These are phyloP conservation scores for Chaetoceros tenuissimus DNA, from an alignment of 108 stramenopile species.

Conservation along the genomic window DNA sequence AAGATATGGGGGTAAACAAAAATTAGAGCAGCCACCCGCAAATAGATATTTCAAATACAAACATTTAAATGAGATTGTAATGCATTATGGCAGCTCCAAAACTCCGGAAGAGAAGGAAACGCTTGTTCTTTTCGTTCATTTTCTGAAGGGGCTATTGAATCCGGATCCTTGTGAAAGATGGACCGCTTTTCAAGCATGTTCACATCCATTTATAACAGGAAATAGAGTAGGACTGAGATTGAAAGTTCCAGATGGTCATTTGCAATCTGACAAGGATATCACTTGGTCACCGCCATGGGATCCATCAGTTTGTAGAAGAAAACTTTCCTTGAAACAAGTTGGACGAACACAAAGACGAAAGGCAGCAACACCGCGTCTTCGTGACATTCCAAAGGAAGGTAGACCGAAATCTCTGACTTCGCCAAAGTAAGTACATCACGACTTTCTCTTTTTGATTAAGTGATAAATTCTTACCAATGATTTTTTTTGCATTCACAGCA, in stretches of 20 bases:
- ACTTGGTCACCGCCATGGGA: slow-evolving; percentile 78
- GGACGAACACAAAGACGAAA: background rate
- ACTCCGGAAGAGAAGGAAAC: slow-evolving; percentile 40
- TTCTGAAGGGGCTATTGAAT: slow-evolving; percentile 64
- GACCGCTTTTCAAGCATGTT: slow-evolving; percentile 67
- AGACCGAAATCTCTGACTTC: background rate
- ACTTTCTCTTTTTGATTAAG: background rate
- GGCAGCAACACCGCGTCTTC: background rate
- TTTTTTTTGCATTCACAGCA: background rate
- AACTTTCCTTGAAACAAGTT: slow-evolving; percentile 29
- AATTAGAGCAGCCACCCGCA: slow-evolving; percentile 69
- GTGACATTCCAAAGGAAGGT: too few relatives aligned
- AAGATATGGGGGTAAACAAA: slow-evolving; percentile 57
- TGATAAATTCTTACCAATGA: background rate
- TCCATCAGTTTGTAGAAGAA: slow-evolving; percentile 58
- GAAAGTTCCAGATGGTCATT: slow-evolving; percentile 11
- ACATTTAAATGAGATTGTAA: slow-evolving; percentile 58
- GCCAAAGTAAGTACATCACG: background rate
- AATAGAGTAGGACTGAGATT: slow-evolving; percentile 17
- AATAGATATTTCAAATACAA: slow-evolving; percentile 75
- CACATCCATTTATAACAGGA: slow-evolving; percentile 73
- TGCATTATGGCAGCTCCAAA: slow-evolving; percentile 50
- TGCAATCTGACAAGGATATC: slow-evolving; percentile 42
- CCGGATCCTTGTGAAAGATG: slow-evolving; percentile 80
- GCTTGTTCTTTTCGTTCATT: slow-evolving; percentile 64